Evolutionary conservation across 2,329 filamentous ascomycete genomes (phyloP), one percentile per base, ranked within the genome.

Genomic region (Fusarium protoensiforme): DNA sequence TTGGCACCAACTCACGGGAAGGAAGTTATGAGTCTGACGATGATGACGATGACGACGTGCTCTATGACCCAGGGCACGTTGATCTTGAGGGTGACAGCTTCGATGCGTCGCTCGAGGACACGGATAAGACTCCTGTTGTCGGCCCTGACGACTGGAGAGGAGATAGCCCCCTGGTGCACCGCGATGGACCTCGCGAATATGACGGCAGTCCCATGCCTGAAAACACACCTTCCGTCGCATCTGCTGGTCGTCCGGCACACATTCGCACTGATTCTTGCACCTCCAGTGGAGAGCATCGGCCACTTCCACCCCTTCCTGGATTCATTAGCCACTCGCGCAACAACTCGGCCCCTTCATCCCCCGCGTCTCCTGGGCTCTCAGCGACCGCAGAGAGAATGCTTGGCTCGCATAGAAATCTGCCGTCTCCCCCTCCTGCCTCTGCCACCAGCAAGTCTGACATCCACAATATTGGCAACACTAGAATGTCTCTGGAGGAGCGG

Each of bases 61-160:
- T 83, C 36, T 84, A 84, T 67, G 94, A 98, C 79, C 79, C 81
- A 83, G 87, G 72, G 80, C 78, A 81, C 36, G 73, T 80, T 29
- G 81, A 83, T 22, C 75, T 82, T 29, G 84, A 85, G 66, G 94
- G 96, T 46, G 96, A 98, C 79, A 98, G 96, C 84, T 98, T 98
- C 76, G 96, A 98, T 82, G 96, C 94, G 16, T 97, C 95, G 8
- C 88, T 98, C 2, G 96, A 98, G 83, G 96, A 98, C 79, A 96
- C 94, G 7, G 94, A 97, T 79, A 98, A 98, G 86, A 98, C 96
- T 1, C 96, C 96, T 0, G 96, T 99, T 13, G 96, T 99, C n/a
- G 90, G 97, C 24, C 96, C 96, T 1, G 96, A 98, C 78, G 95
- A 98, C 80, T 99, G 96, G 96, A 91, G 93, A 72, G 93, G 95